phyloP scores from a whole-genome alignment of 306 rosid species.

The Purshia tridentata region DNA sequence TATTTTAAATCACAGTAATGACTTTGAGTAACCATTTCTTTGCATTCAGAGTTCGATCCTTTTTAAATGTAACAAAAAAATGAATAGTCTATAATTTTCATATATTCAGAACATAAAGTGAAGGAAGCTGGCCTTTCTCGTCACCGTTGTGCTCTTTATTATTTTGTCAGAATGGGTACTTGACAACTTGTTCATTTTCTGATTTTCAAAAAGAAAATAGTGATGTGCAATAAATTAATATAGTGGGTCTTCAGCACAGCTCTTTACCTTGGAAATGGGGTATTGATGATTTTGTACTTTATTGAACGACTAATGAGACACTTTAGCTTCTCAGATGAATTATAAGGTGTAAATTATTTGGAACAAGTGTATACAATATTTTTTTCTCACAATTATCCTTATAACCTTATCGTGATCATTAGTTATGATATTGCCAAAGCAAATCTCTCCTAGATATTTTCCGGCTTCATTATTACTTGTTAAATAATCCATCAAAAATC shows the following conservation, averaged over 20 bases:
- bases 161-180: background rate
- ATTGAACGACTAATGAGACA: background rate
- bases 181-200: background rate
- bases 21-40: background rate
- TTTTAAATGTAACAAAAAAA: no score
- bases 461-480: background rate
- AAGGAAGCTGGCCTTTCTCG: no score
- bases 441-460: no score
- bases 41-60: no score
- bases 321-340: background rate
- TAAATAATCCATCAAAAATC: background rate
- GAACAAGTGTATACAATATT: no score
- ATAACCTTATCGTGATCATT: no score
- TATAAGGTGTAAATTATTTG: background rate
- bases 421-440: no score
- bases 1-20: background rate
- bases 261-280: background rate
- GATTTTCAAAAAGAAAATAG: background rate
- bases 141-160: no score
- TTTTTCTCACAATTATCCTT: no score
- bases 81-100: no score
- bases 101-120: no score
- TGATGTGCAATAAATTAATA: background rate
- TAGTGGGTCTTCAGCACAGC: conserved; percentile 3
- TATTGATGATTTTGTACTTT: background rate